phyloP scores from a whole-genome alignment of 2,329 filamentous ascomycete species.

The Cladorrhinum sp. region DNA sequence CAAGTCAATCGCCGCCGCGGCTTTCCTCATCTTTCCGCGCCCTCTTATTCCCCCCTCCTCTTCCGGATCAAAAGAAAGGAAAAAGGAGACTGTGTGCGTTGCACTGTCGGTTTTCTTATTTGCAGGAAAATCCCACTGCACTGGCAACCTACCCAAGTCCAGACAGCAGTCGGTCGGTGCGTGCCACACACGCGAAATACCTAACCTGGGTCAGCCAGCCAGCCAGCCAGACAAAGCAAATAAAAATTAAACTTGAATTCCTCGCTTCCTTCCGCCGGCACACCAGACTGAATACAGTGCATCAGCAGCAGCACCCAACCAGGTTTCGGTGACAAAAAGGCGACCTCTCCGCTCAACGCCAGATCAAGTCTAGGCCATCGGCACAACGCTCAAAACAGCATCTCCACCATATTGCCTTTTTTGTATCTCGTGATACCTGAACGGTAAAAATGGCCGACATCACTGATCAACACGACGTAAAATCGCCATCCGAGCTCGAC shows the following conservation, averaged over 20 bases:
- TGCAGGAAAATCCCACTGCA: background rate
- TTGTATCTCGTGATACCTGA: slow-evolving; percentile 47
- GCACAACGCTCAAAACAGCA: slow-evolving; percentile 64
- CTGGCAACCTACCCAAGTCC: slow-evolving; percentile 15
- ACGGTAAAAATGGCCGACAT: slow-evolving; percentile 68
- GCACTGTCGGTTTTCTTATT: slow-evolving; percentile 18
- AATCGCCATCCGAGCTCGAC: slow-evolving; percentile 70
- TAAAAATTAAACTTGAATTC: slow-evolving; percentile 40
- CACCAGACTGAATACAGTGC: slow-evolving; percentile 49
- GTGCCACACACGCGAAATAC: slow-evolving; percentile 32
- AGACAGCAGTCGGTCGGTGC: slow-evolving; percentile 20
- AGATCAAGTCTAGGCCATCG: slow-evolving; percentile 65
- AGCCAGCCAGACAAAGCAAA: slow-evolving; percentile 36
- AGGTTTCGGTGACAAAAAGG: slow-evolving; percentile 53
- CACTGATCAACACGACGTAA: slow-evolving; percentile 73
- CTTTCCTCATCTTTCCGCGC: slow-evolving; percentile 14
- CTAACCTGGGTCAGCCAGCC: slow-evolving; percentile 28
- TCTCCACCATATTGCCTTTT: slow-evolving; percentile 59
- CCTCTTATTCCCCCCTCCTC: slow-evolving; percentile 1
- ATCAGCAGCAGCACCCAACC: slow-evolving; percentile 42
- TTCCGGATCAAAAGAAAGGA: background rate
- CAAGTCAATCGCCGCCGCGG: slow-evolving; percentile 21
- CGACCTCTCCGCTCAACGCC: slow-evolving; percentile 53
- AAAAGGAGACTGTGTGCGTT: slow-evolving; percentile 16
- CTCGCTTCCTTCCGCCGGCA: slow-evolving; percentile 46